A percentile compares a stretch with the other conserved stretches of the same genome.
phyloP scores from a whole-genome alignment of 768 basidiomycete genomes.

The Rhodotorula kratochvilovae region DNA sequence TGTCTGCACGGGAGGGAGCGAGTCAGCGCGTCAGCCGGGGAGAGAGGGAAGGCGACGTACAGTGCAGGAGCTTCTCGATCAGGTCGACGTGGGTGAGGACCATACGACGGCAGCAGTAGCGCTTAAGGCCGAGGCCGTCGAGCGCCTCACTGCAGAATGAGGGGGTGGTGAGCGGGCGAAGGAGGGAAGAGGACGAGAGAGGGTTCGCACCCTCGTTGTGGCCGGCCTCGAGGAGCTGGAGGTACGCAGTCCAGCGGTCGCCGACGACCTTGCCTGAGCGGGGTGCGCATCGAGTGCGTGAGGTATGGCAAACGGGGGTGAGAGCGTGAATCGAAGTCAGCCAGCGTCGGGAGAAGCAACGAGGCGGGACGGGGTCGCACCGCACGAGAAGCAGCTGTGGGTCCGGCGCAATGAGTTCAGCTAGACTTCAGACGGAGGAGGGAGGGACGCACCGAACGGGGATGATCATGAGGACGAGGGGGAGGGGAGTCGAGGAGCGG shows the following conservation, averaged over 20 bases:
- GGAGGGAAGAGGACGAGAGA: conserved; percentile 14
- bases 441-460: conserved; percentile 60
- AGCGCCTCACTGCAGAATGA: conserved; percentile 68
- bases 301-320: not conserved
- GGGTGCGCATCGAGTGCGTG: conserved; percentile 59
- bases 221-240: conserved; percentile 72
- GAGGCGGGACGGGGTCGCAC: too few species aligned
- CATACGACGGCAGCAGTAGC: conserved; percentile 97
- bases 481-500: not conserved
- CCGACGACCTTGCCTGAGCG: conserved; percentile 93
- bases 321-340: not conserved
- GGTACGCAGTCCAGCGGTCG: conserved; percentile 81
- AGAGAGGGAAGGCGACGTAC: conserved; percentile 53
- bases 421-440: not conserved
- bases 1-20: not conserved
- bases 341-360: not conserved
- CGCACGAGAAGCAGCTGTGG: too few species aligned
- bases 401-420: too few species aligned
- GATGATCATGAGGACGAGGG: conserved; percentile 61
- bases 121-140: conserved; percentile 78
- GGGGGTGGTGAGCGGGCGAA: not conserved
- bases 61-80: conserved; percentile 93
- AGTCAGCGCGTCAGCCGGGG: not conserved
- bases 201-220: conserved; percentile 72
- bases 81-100: conserved; percentile 95